Conservation (phyloP, 1,139 yeast species). For the Hanseniaspora sp. region DNA sequence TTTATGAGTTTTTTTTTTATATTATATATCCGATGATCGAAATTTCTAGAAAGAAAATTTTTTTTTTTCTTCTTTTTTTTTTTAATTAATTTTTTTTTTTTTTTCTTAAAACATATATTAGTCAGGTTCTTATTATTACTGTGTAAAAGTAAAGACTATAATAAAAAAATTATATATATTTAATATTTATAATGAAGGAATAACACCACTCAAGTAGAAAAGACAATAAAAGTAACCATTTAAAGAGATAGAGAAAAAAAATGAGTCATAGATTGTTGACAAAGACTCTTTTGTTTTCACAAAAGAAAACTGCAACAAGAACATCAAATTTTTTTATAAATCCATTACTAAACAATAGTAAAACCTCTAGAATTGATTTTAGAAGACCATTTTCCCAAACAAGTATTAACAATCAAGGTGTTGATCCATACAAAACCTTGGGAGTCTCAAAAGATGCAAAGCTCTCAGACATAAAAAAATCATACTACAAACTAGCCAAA, state of each 20-base stretch:
- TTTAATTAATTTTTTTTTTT: too few species aligned
- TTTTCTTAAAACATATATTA: neutral
- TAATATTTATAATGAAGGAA: too few species aligned
- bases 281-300: slow-evolving; percentile 4
- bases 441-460: slow-evolving; percentile 69
- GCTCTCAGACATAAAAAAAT: slow-evolving; percentile 79
- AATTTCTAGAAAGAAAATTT: slow-evolving; percentile 9
- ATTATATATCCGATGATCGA: neutral
- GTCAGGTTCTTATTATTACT: too few species aligned
- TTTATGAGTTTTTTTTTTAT: too few species aligned
- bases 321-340: neutral
- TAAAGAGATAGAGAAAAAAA: neutral
- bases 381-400: slow-evolving; percentile 15
- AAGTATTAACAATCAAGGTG: neutral
- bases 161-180: too few species aligned
- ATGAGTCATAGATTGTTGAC: neutral
- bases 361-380: neutral
- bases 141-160: too few species aligned
- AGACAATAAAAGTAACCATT: neutral
- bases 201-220: neutral
- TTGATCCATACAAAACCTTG: slow-evolving; percentile 75
- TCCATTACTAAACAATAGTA: neutral
- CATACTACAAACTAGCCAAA: slow-evolving; percentile 86
- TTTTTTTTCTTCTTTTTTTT: neutral
- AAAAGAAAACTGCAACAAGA: slow-evolving; percentile 13